Percentiles rank a stretch among this genome's conserved stretches.
Conservation (phyloP, 1,284 basidiomycete species). For the Ceratobasidium sp. region DNA sequence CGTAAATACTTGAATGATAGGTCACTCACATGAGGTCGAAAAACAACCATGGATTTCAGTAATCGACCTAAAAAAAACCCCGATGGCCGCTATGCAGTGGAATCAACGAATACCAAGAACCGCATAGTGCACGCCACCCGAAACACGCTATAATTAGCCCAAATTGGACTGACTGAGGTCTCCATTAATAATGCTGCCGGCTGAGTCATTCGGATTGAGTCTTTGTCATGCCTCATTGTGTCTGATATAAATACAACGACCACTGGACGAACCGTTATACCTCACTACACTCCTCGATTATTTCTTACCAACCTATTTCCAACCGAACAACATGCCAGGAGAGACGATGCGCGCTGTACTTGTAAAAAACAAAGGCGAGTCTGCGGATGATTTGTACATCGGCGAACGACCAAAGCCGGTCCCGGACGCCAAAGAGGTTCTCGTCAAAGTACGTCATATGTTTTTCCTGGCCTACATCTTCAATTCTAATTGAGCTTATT, state of each 20-base stretch:
- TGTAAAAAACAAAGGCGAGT: conserved; percentile 82
- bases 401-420: conserved; percentile 69
- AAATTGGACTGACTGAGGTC: too few species aligned
- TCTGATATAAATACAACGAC: too few species aligned
- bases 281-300: neutral
- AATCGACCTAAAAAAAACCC: too few species aligned
- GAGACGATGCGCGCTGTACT: conserved; percentile 81
- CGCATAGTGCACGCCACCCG: too few species aligned
- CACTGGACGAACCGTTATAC: neutral
- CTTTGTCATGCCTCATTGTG: too few species aligned
- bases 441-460: conserved; percentile 72
- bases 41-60: too few species aligned
- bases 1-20: too few species aligned
- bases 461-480: neutral
- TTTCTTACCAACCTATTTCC: neutral
- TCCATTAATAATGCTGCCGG: too few species aligned
- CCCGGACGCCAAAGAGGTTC: conserved; percentile 68
- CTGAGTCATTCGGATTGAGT: neutral
- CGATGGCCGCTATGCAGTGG: too few species aligned
- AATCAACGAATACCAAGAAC: too few species aligned
- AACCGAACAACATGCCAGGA: conserved; percentile 15
- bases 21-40: too few species aligned
- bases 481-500: neutral
- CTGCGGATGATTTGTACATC: conserved; percentile 81
- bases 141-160: too few species aligned